Evolutionary conservation across 2,329 filamentous ascomycete genomes (phyloP).

Genomic region (Monilinia vaccinii-corymbosi): DNA sequence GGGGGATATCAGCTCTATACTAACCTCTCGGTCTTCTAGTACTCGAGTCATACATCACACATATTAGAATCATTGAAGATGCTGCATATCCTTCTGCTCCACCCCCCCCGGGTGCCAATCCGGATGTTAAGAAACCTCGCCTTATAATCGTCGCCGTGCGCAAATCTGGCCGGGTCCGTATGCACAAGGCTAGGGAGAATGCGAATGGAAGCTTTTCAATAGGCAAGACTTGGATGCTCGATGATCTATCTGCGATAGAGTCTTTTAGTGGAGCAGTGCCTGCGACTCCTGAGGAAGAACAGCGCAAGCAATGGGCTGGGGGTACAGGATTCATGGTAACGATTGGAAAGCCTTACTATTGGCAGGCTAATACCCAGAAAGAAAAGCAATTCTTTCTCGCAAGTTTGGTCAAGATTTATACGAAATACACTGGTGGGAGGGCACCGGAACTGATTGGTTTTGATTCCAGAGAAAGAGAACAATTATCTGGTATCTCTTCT

Average conservation of each 20-base stretch:
- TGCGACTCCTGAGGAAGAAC: conserved; percentile 49
- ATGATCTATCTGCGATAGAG: conserved; percentile 77
- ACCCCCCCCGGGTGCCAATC: conserved; percentile 66
- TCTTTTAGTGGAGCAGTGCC: conserved; percentile 62
- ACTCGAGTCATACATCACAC: conserved; percentile 93
- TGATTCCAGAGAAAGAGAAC: conserved; percentile 66
- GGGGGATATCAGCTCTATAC: conserved; percentile 4
- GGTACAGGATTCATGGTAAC: conserved; percentile 80
- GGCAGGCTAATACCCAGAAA: conserved; percentile 86
- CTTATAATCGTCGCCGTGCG: conserved; percentile 90
- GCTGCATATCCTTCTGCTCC: conserved; percentile 72
- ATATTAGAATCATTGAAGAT: conserved; percentile 87
- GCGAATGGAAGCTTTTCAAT: conserved; percentile 90
- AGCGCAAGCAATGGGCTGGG: conserved; percentile 66
- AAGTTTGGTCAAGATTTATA: conserved; percentile 90
- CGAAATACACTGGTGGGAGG: conserved; percentile 88
- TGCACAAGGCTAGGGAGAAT: conserved; percentile 97
- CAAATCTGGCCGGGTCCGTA: conserved; percentile 82
- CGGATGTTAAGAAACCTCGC: conserved; percentile 74
- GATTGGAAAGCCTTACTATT: conserved; percentile 91
- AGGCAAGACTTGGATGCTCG: conserved; percentile 95
- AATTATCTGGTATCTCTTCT: conserved; percentile 51
- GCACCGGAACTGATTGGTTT: conserved; percentile 74
- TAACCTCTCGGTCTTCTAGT: conserved; percentile 39
- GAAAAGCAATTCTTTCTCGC: conserved; percentile 99